These are phyloP conservation scores for Pseudopyricularia cyperi DNA, from an alignment of 2,329 filamentous ascomycete species.

Conservation along the genomic window DNA sequence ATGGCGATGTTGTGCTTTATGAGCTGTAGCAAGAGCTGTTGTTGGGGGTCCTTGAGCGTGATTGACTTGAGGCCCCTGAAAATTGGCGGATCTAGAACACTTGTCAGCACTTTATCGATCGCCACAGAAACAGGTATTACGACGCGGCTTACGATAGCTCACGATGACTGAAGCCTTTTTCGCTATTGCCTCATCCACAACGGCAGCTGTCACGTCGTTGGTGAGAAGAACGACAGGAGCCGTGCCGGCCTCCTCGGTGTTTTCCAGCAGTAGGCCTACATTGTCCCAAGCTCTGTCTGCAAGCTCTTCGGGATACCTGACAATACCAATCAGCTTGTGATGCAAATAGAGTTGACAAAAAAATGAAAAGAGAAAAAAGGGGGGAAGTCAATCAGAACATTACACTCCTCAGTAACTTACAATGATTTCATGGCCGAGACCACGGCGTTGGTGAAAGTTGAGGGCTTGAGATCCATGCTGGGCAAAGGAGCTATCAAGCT, in stretches of 20 bases:
- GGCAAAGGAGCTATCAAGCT: neutral
- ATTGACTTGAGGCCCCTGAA: slow-evolving; percentile 86
- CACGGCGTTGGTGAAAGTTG: slow-evolving; percentile 43
- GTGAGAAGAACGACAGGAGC: slow-evolving; percentile 40
- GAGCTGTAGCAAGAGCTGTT: slow-evolving; percentile 69
- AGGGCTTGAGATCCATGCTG: slow-evolving; percentile 6
- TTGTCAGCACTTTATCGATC: neutral
- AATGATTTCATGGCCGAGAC: slow-evolving; percentile 68
- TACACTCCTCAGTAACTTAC: slow-evolving; percentile 24
- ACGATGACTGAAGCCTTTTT: slow-evolving; percentile 68
- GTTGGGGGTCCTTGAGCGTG: slow-evolving; percentile 73
- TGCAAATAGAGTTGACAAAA: neutral
- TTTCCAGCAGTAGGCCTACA: slow-evolving; percentile 63
- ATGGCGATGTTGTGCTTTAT: slow-evolving; percentile 83
- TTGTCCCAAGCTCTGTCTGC: slow-evolving; percentile 93
- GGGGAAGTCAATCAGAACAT: neutral
- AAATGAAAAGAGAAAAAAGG: neutral
- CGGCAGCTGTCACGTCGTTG: slow-evolving; percentile 79
- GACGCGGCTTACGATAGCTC: slow-evolving; percentile 59
- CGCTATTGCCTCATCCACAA: slow-evolving; percentile 79
- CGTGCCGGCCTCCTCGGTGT: slow-evolving; percentile 15
- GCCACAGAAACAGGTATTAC: neutral
- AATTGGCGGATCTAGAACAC: slow-evolving; percentile 71
- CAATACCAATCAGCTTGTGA: neutral
- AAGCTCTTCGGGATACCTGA: slow-evolving; percentile 74